Base-by-base conservation (phyloP, 169 alveolate genomes). In the Theileria equi region DNA sequence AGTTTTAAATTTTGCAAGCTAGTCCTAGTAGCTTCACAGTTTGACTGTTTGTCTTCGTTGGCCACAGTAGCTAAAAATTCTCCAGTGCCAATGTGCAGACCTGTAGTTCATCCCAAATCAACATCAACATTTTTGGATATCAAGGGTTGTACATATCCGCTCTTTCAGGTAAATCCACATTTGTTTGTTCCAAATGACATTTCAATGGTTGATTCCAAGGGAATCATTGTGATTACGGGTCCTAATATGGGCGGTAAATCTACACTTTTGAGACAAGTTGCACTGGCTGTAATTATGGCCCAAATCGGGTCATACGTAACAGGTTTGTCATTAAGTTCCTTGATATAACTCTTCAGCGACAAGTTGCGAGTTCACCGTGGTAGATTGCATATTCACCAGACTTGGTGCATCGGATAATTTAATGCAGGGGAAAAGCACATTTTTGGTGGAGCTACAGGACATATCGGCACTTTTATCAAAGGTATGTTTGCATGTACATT, bases 171-270 rank as follows among this genome's bases (percentile, higher is more conserved):
- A 17, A 58, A 48, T 63, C 53, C 64, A 16, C 61, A 52, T 17
- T 10, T 40, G 32, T 93, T 90, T 82, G 85, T 94, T 23, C 91
- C 97, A 17, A 93, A 92, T 72, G 91, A 88, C 54, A 54, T 88
- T 17, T 50, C 44, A 32, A 66, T 92, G 3, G 40, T 41, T 17
- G 45, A 36, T 13, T 36, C 13, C 45, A 54, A 61, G 26, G 69
- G 67, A 29, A 53, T 80, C 5, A 41, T 94, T 35, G 90, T 98
- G 49, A 89, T 98, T 41, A 97, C 99, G 8, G 99, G 99, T 0
- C 99, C 99, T 26, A 98, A 98, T 80, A 98, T 98, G 99, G 99
- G 99, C 21, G 99, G 99, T 29, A 98, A 98, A 85, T 92, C 98
- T 31, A 98, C 99, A 0, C 74, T 96, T 16, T 89, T 97, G 49